Evolutionary conservation across 352 stramenopile genomes (phyloP), one percentile per base, ranked within the genome.

Genomic region (Globisporangium cylindrosporum): DNA sequence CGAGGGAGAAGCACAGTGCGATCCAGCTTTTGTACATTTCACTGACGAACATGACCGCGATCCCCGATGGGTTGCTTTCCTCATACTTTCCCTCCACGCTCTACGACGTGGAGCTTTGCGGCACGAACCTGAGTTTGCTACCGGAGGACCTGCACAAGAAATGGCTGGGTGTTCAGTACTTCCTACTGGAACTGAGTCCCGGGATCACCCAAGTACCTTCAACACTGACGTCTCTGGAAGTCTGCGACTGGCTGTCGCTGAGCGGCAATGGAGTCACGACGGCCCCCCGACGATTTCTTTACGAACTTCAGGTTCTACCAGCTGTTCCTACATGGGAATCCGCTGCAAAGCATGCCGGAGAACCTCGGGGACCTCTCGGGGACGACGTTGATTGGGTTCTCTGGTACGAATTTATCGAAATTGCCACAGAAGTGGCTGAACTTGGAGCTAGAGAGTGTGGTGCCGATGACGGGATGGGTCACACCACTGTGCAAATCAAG

Each of bases 31-130:
- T 76, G 20, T 72, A 76, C 34, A 22, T 77, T 14, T 55, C 34
- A 15, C 57, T 78, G 3, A 72, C 49, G 8, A 74, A 78, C 55
- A 55, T 78, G 64, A 58, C 64, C 1, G 27, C 27, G 20, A 56
- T 75, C 22, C 59, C 65, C 0, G 27, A 7, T 4, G 69, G 72
- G 2, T 27, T 70, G n/a, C 24, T 36, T 6, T 58, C 57, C 3
- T n/a, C 22, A 0, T 29, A 57, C 24, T 66, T 70, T 18, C 57
- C 65, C 3, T 18, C 59, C 12, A 67, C 65, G 12, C 54, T 70
- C 24, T 59, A 56, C 27, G 57, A 67, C 22, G 25, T 67, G 14
- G 43, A 66, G 59, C 49, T 70, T 43, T 67, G 32, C 29, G 41
- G 22, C 65, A 67, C 57, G 5, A 36, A 70, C 24, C 24, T 62